Conservation (phyloP, 495 filamentous ascomycete genomes). For the Xylaria acuta region DNA sequence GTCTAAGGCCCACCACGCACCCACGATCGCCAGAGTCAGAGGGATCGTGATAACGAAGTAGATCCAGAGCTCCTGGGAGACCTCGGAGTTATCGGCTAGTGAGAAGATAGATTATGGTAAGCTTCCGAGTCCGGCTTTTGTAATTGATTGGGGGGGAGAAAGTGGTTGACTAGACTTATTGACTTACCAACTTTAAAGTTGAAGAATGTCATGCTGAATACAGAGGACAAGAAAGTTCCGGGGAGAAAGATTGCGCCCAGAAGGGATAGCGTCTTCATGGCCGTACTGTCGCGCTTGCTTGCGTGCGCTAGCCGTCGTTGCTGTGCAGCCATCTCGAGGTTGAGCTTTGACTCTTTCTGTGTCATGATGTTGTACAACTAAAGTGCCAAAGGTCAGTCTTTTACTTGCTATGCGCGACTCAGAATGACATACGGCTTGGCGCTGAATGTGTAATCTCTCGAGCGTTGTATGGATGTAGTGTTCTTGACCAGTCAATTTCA, state of each 20-base stretch:
- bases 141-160: neutral
- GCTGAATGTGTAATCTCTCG: conserved; percentile 58
- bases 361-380: conserved; percentile 65
- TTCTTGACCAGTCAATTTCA: conserved; percentile 62
- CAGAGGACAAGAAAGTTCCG: conserved; percentile 58
- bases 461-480: conserved; percentile 62
- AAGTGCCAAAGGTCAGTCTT: conserved; percentile 23
- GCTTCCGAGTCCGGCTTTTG: neutral
- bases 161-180: neutral
- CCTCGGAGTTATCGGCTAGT: conserved; percentile 28
- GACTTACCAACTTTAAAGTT: conserved; percentile 52
- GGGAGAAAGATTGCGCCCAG: conserved; percentile 63
- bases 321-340: conserved; percentile 62
- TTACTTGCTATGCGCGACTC: neutral
- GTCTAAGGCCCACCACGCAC: conserved; percentile 56
- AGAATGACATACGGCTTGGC: conserved; percentile 53
- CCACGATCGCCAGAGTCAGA: conserved; percentile 53
- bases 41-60: conserved; percentile 62
- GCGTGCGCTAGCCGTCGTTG: conserved; percentile 62
- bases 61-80: conserved; percentile 58
- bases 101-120: conserved; percentile 7
- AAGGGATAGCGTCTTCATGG: conserved; percentile 63
- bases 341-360: conserved; percentile 62
- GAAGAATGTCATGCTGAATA: conserved; percentile 66
- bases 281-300: conserved; percentile 60